Evolutionary conservation across 2,329 filamentous ascomycete species (phyloP), one percentile per base, ranked within the genome.

Genomic region (Hymenoscyphus repandus): DNA sequence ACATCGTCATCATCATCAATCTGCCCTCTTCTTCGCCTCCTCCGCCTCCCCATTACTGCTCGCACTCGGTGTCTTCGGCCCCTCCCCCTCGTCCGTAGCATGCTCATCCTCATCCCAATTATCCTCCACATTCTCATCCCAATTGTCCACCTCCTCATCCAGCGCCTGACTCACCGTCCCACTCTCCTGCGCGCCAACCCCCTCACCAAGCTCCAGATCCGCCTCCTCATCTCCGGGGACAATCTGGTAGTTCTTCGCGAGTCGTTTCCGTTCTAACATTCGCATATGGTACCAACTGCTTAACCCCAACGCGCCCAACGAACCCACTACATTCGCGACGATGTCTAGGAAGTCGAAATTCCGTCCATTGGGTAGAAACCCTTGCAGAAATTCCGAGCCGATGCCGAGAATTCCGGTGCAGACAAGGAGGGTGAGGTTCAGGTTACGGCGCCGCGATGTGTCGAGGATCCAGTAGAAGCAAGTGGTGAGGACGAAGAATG

Each of bases 391-490:
- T 67, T 92, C 88, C 57, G 85, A 90, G 45, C 86, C 87, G 54
- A 90, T 71, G 42, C 84, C 84, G 2, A 91, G 76, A 20, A 69
- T 72, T 38, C 86, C 70, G 5, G 91, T 95, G 72, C 90, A 95
- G 53, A 90, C 76, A 18, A 90, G 68, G 22, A 96, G 73, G 12
- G 91, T 95, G 58, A 96, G 73, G 69, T 99, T 86, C 44, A 96
- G 74, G 17, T 83, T 86, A 60, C 92, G 88, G 46, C 92, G 85
- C 56, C 93, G 88, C 56, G 84, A 86, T 47, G 90, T 95, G 68
- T 99, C 93, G 62, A 96, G 72, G 66, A 96, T 88, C 90, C 93
- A 99, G 80, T 99, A 99, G 77, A 97, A 97, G 60, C 80, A 73
- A 58, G 88, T 70, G 13, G 92, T 96, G 47, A 99, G 79, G 59